phyloP scores from a whole-genome alignment of 208 protist genomes.

The Acanthamoeba healyi region DNA sequence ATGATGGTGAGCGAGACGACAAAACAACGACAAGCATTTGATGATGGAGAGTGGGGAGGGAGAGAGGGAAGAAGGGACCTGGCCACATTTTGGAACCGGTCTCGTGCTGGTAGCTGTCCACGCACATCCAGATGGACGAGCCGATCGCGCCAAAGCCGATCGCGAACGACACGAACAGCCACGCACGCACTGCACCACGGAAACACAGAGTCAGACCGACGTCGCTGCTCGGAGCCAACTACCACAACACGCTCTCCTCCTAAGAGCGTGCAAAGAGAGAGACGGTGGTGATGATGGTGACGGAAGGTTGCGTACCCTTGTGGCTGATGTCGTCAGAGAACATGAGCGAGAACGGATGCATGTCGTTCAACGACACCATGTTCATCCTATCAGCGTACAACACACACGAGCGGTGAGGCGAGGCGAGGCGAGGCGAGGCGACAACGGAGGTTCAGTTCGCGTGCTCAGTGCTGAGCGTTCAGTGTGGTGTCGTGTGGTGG shows the following conservation, averaged over 20 bases:
- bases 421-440: no score
- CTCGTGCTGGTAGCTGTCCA: slow-evolving; percentile 49
- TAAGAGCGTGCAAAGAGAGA: no score
- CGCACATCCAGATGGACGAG: slow-evolving; percentile 58
- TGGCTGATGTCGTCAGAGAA: slow-evolving; percentile 57
- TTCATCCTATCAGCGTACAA: slow-evolving; percentile 35
- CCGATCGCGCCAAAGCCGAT: slow-evolving; percentile 40
- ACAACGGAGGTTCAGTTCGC: no score
- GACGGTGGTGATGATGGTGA: no score
- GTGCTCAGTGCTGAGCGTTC: no score
- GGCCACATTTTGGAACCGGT: slow-evolving; percentile 50
- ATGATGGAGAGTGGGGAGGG: background rate
- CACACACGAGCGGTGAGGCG: background rate
- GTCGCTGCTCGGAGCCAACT: no score
- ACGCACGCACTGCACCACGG: slow-evolving; percentile 39
- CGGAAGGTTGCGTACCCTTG: background rate
- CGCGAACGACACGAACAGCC: slow-evolving; percentile 54
- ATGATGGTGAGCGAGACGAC: background rate
- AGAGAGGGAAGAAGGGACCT: background rate
- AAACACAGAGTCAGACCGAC: no score
- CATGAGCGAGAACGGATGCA: slow-evolving; percentile 19
- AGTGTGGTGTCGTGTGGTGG: no score
- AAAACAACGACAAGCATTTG: background rate
- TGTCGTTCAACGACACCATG: slow-evolving; percentile 60
- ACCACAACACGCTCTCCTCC: no score